Conservation (phyloP, 108 stramenopile genomes). For the Skeletonema grethae region DNA sequence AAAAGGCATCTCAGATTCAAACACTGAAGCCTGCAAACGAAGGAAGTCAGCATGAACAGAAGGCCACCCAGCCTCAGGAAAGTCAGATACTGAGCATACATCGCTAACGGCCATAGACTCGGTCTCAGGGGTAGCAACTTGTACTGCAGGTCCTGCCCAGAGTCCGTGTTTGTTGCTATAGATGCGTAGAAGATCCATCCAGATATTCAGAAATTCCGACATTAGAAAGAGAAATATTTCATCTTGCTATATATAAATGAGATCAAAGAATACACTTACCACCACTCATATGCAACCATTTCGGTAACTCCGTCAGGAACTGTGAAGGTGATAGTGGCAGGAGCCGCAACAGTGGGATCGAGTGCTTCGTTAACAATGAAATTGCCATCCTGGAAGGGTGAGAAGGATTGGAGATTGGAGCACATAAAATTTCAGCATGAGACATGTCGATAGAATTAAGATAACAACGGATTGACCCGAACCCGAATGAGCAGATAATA, state of each 20-base stretch:
- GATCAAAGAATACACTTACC: not conserved
- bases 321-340: not conserved
- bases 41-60: conserved; percentile 31
- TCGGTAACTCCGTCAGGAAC: conserved; percentile 30
- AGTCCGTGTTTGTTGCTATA: conserved; percentile 25
- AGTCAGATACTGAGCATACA: not conserved
- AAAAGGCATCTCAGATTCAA: conserved; percentile 14
- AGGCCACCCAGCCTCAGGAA: conserved; percentile 9
- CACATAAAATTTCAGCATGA: too few species aligned
- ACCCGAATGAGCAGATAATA: too few species aligned
- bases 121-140: conserved; percentile 1
- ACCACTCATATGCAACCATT: conserved; percentile 19
- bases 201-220: too few species aligned
- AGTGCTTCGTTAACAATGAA: conserved; percentile 10
- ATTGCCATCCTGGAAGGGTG: conserved; percentile 17
- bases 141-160: conserved; percentile 21
- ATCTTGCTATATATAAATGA: not conserved
- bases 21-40: conserved; percentile 7
- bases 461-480: too few species aligned
- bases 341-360: conserved; percentile 8
- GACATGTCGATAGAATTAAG: too few species aligned
- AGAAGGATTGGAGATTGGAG: too few species aligned
- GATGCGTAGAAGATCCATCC: too few species aligned
- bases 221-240: too few species aligned
- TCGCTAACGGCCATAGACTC: not conserved